Percentiles rank a stretch among this genome's conserved stretches.
Evolutionary conservation across 164 flowering plant genomes (phyloP).

Genomic region (Kalanchoe fedtschenkoi): DNA sequence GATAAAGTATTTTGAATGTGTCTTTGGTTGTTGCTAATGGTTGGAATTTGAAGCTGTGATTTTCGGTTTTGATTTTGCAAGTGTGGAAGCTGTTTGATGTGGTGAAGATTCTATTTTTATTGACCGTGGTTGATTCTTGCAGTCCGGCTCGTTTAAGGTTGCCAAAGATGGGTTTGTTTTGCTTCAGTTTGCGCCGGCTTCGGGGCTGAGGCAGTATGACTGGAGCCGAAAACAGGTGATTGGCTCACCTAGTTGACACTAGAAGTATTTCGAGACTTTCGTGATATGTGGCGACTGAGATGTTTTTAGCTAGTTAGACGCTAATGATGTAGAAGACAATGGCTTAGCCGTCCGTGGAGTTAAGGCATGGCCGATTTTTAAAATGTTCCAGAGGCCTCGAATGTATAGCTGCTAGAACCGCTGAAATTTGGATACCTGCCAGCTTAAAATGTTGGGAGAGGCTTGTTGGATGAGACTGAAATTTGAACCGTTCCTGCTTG

Average conservation of each 20-base stretch:
- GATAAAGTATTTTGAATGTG: slow-evolving; percentile 3
- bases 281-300: neutral
- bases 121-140: slow-evolving; percentile 9
- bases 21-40: neutral
- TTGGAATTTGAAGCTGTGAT: neutral
- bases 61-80: neutral
- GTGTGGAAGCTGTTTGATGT: slow-evolving; percentile 1
- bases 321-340: no score
- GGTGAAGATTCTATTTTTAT: neutral
- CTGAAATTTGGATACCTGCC: no score
- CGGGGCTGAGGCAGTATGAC: slow-evolving; percentile 74
- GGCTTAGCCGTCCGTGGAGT: no score
- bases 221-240: slow-evolving; percentile 87
- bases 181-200: slow-evolving; percentile 90
- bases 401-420: no score
- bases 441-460: no score
- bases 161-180: slow-evolving; percentile 65
- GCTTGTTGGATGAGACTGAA: no score
- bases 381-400: no score
- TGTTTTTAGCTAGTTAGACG: no score
- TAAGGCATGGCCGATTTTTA: no score
- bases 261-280: neutral
- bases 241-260: neutral
- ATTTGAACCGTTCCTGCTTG: no score
- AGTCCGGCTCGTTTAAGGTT: slow-evolving; percentile 83